Percentiles rank a stretch among this genome's conserved stretches.
These are phyloP conservation scores for Haberlea rhodopensis DNA, from an alignment of 257 asterid genomes.

Conservation along the genomic window DNA sequence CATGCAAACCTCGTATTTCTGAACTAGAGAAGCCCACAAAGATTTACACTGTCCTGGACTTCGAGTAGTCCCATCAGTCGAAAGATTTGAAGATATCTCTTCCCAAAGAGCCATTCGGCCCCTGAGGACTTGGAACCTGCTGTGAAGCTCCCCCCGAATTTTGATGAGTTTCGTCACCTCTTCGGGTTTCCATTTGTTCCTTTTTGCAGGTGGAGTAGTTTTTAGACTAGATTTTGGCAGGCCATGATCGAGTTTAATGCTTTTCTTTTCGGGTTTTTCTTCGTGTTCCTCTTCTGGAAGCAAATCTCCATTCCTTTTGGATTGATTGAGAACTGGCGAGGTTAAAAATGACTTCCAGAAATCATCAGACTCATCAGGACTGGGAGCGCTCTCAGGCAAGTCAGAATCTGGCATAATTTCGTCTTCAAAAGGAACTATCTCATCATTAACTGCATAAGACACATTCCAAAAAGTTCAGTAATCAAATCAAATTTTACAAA, in stretches of 20 bases:
- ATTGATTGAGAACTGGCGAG: constrained; percentile 30
- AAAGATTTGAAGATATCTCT: constrained; percentile 76
- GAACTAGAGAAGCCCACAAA: constrained; percentile 92
- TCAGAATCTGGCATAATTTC: constrained; percentile 36
- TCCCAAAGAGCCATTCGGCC: constrained; percentile 99
- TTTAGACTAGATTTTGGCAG: constrained; percentile 42
- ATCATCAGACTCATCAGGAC: constrained; percentile 42
- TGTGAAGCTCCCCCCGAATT: constrained; percentile 79
- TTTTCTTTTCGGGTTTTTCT: constrained; percentile 36
- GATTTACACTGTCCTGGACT: constrained; percentile 95
- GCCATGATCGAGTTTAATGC: constrained; percentile 40
- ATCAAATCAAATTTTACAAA: background rate
- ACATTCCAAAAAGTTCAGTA: background rate
- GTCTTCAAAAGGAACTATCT: constrained; percentile 38
- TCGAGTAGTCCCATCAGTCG: constrained; percentile 57
- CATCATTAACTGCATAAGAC: constrained; percentile 49
- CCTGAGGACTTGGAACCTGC: constrained; percentile 80
- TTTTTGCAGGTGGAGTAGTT: constrained; percentile 50
- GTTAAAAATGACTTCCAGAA: constrained; percentile 49
- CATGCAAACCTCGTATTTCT: constrained; percentile 78
- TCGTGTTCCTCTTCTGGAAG: constrained; percentile 35
- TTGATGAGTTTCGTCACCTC: constrained; percentile 72
- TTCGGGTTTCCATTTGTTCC: constrained; percentile 92
- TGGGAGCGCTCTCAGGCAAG: constrained; percentile 29
- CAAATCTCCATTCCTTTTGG: constrained; percentile 31